phyloP scores from a whole-genome alignment of 805 yeast species.

The Suhomyces canberraensis region DNA sequence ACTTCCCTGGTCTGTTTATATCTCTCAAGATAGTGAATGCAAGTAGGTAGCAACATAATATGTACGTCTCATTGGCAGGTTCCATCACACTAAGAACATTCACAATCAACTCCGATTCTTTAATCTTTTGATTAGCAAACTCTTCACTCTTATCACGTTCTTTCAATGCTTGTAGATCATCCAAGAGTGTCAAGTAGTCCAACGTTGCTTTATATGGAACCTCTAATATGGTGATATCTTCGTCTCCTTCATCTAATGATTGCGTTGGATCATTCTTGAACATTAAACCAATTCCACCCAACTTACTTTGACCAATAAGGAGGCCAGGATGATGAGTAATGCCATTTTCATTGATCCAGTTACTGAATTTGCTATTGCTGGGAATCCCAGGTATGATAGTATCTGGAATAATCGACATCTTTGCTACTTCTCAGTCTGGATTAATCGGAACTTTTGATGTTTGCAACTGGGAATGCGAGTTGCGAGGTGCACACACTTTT shows the following conservation, averaged over 20 bases:
- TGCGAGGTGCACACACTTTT: too few species aligned
- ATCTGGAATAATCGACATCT: neutral
- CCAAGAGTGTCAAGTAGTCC: conserved; percentile 21
- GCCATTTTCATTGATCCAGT: conserved; percentile 3
- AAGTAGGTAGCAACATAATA: conserved; percentile 11
- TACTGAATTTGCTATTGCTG: neutral
- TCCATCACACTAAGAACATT: conserved; percentile 17
- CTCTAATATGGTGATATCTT: conserved; percentile 10
- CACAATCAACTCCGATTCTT: conserved; percentile 20
- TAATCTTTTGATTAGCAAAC: neutral
- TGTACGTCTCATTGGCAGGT: conserved; percentile 28
- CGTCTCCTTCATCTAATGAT: neutral
- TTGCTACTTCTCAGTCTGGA: neutral
- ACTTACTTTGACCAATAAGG: conserved; percentile 16
- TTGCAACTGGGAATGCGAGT: too few species aligned
- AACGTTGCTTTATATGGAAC: conserved; percentile 7
- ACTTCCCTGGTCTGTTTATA: neutral
- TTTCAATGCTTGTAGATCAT: conserved; percentile 16
- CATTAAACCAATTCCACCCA: conserved; percentile 33
- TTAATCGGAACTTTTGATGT: neutral
- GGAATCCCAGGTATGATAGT: conserved; percentile 5
- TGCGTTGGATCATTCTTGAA: conserved; percentile 4
- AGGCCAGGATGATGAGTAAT: conserved; percentile 15
- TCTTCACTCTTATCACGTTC: conserved; percentile 9
- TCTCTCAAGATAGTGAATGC: conserved; percentile 18